Percentiles rank a stretch among this genome's conserved stretches.
Evolutionary conservation across 1,284 basidiomycete species (phyloP).

Genomic region (Ganoderma resinaceum): DNA sequence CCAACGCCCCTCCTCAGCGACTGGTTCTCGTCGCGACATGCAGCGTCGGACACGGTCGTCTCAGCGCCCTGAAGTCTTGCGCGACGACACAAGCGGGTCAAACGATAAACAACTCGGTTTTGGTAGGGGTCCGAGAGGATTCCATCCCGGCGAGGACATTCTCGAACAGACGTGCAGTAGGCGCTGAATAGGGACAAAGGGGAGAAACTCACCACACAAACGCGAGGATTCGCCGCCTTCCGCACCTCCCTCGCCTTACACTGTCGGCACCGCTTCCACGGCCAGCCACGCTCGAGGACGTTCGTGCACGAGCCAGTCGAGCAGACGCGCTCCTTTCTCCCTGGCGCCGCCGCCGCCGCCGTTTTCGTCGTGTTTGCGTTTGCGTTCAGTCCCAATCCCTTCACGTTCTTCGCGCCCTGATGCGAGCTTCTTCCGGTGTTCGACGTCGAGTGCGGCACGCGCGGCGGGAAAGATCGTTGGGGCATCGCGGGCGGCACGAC

Average conservation of each 20-base stretch:
- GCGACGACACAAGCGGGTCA: not conserved
- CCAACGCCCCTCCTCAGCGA: too few species aligned
- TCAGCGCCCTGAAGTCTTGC: not conserved
- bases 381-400: not conserved
- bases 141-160: not conserved
- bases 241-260: slow-evolving; percentile 5
- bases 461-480: not conserved
- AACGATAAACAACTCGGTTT: too few species aligned
- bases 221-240: not conserved
- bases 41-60: not conserved
- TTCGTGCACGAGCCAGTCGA: slow-evolving; percentile 16
- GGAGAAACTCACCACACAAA: not conserved
- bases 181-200: not conserved
- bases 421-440: not conserved
- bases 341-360: not conserved
- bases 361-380: too few species aligned
- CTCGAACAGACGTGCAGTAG: not conserved
- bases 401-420: not conserved
- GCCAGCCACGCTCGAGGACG: slow-evolving; percentile 16
- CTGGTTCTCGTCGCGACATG: not conserved
- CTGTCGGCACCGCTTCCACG: slow-evolving; percentile 13
- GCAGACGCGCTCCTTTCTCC: slow-evolving; percentile 12
- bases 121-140: not conserved
- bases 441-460: not conserved
- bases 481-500: slow-evolving; percentile 3